A percentile compares a stretch with the other conserved stretches of the same genome.
These are phyloP conservation scores for Pulveroboletus frians DNA, from an alignment of 768 basidiomycete genomes.

Conservation along the genomic window DNA sequence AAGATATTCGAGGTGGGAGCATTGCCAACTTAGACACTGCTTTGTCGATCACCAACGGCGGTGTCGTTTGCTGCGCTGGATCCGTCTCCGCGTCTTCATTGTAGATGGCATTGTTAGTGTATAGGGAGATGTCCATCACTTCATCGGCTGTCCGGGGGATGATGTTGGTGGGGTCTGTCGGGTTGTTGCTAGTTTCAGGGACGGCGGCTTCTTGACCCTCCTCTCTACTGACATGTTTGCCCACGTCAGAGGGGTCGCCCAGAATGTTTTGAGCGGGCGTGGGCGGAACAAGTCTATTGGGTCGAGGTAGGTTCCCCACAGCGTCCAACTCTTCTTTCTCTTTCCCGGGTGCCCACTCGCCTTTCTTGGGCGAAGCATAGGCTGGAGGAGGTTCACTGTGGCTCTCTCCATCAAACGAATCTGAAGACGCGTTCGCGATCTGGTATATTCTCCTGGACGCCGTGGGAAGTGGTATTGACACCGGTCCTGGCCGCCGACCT, in stretches of 20 bases:
- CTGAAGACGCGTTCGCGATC: slow-evolving; percentile 36
- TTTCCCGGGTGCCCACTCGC: slow-evolving; percentile 3
- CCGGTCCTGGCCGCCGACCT: not conserved
- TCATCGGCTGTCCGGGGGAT: slow-evolving; percentile 25
- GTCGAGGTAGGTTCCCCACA: slow-evolving; percentile 3
- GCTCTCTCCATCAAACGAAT: slow-evolving; percentile 15
- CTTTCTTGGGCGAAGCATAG: slow-evolving; percentile 30
- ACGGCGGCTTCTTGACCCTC: not conserved
- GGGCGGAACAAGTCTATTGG: slow-evolving; percentile 18
- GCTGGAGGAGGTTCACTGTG: slow-evolving; percentile 44
- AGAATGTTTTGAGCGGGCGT: slow-evolving; percentile 1
- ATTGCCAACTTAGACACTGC: slow-evolving; percentile 13
- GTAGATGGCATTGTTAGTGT: slow-evolving; percentile 4
- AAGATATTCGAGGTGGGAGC: slow-evolving; percentile 50
- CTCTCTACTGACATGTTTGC: not conserved
- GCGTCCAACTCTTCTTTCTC: slow-evolving; percentile 15
- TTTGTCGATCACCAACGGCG: slow-evolving; percentile 31
- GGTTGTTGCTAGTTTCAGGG: not conserved
- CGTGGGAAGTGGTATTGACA: slow-evolving; percentile 22
- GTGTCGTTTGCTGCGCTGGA: slow-evolving; percentile 14
- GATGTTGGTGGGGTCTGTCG: not conserved
- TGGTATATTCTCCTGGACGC: slow-evolving; percentile 40
- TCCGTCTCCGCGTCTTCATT: slow-evolving; percentile 7
- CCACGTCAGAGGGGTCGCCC: slow-evolving; percentile 7
- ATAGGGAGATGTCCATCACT: slow-evolving; percentile 26